Evolutionary conservation across 202 grass and related monocot species (phyloP), one percentile per base, ranked within the genome.

Genomic region (Panicum hallii): DNA sequence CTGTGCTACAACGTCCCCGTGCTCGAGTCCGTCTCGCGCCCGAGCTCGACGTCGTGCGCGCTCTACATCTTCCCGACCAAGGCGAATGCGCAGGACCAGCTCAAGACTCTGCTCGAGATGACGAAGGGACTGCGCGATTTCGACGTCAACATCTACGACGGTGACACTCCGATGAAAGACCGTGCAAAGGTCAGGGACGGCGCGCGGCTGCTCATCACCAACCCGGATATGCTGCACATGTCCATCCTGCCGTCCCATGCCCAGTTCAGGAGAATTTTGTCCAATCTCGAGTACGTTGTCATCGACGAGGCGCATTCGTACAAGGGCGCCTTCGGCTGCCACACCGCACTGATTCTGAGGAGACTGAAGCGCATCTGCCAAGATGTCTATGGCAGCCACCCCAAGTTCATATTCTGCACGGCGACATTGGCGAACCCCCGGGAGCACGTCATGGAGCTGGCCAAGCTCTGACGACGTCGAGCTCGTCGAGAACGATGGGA

Each of bases 1-100:
- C 82, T 97, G 34, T 97, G 91, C 61, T 93, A 97, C 85, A 97
- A 97, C 89, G 16, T 97, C 28, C 94, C 94, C 46, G 89, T 97
- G 54, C 79, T 97, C 3, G 94, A 97, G 73, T 81, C 89, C 74
- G 26, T 91, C 16, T 86, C 85, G 23, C 55, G 64, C 36, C 90
- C 38, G 53, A 3, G 0, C 43, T 61, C 58, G 10, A 0, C 73
- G 4, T 63, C 91, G 22, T 93, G 87, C 76, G 91, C 91, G 68
- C 82, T 93, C 50, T 97, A 97, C 82, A 67, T 97, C 50, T 97
- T 93, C 69, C 94, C 94, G 3, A 97, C 89, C 72, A 97, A 97
- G 85, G 91, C 87, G n/a, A 89, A 90, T 64, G 85, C 89, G 70
- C 92, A 90, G 81, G 89, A 91, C 78, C 87, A 94, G 77, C 67